Evolutionary conservation across 1,139 yeast genomes (phyloP).

Genomic region (Magnusiomyces clavatus): DNA sequence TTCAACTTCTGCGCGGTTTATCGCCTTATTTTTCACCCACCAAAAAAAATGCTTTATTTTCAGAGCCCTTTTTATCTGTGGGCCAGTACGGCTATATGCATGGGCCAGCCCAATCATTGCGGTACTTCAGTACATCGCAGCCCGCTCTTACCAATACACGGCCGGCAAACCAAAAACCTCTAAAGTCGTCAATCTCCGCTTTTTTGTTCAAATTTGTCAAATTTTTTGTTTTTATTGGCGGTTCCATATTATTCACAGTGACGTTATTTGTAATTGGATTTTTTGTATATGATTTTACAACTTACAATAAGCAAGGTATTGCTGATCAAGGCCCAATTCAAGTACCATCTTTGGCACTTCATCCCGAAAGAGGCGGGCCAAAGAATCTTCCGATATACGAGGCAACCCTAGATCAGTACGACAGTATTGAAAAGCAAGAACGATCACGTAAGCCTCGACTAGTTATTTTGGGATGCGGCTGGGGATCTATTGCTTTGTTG

Average conservation of each 20-base stretch:
- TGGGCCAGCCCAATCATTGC: no score
- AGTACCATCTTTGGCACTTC: slow-evolving; percentile 43
- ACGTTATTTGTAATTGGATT: slow-evolving; percentile 33
- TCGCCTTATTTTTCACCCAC: no score
- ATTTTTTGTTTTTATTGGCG: neutral
- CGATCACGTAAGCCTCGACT: slow-evolving; percentile 43
- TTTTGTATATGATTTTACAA: slow-evolving; percentile 55
- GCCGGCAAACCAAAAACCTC: no score
- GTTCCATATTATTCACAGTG: slow-evolving; percentile 6
- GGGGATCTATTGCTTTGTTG: slow-evolving; percentile 40
- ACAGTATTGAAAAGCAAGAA: slow-evolving; percentile 36
- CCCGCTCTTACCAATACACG: no score
- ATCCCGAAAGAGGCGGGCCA: slow-evolving; percentile 57
- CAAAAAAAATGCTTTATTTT: no score
- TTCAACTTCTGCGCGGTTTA: no score
- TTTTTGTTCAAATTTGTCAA: no score
- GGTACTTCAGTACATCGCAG: no score
- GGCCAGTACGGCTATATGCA: no score
- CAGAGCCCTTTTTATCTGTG: no score
- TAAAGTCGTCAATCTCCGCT: no score
- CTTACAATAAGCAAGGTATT: slow-evolving; percentile 33
- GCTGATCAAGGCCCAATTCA: slow-evolving; percentile 35
- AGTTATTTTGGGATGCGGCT: slow-evolving; percentile 53
- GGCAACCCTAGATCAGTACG: slow-evolving; percentile 47
- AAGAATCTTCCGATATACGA: slow-evolving; percentile 53